Percentiles rank a stretch among this genome's conserved stretches.
Conservation (phyloP, 768 basidiomycete species). For the Lactifluus pinguis region DNA sequence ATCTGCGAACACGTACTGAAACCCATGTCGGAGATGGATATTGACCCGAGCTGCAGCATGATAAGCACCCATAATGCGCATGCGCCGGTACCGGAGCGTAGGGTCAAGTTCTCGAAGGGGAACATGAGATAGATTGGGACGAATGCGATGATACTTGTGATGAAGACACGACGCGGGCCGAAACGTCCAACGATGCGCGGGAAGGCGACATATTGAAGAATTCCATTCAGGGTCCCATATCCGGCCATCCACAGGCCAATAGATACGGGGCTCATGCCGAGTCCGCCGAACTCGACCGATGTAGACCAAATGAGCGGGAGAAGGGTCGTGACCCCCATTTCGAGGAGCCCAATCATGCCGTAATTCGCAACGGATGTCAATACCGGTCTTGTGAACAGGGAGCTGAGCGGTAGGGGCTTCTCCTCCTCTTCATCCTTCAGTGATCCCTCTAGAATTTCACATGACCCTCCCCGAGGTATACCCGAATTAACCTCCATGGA, state of each 20-base stretch:
- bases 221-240: conserved; percentile 30
- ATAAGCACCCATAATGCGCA: background rate
- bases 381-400: conserved; percentile 5
- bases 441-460: background rate
- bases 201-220: conserved; percentile 32
- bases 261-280: conserved; percentile 29
- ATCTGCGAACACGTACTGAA: conserved; percentile 2
- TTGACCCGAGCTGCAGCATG: conserved; percentile 1
- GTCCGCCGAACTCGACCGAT: conserved; percentile 34
- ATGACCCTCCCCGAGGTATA: background rate
- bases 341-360: conserved; percentile 3
- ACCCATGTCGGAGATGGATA: conserved; percentile 11
- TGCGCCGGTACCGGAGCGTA: background rate
- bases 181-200: conserved; percentile 28
- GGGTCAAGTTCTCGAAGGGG: conserved; percentile 17
- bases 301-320: conserved; percentile 38
- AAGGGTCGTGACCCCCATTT: conserved; percentile 1
- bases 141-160: conserved; percentile 22
- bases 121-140: conserved; percentile 24
- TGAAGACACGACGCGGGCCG: conserved; percentile 30
- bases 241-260: conserved; percentile 32
- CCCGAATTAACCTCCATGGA: background rate
- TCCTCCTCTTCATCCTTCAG: background rate
- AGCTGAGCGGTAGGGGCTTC: background rate
- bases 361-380: conserved; percentile 1